Conservation (phyloP, 1,284 basidiomycete species). For the Moesziomyces globuligerus region DNA sequence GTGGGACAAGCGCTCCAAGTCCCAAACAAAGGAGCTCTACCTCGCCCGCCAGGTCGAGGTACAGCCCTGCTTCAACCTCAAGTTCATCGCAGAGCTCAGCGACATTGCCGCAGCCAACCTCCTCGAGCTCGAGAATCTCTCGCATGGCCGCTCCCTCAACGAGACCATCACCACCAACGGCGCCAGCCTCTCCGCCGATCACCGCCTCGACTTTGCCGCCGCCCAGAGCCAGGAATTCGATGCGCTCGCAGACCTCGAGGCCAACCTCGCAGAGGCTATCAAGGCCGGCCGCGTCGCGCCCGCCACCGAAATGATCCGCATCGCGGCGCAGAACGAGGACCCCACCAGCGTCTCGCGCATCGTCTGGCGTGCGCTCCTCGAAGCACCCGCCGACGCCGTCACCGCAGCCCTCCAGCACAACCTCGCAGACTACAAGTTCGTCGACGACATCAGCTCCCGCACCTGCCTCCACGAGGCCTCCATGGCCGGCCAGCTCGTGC, state of each 20-base stretch:
- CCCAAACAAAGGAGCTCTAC: slow-evolving; percentile 94
- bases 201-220: slow-evolving; percentile 63
- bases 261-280: slow-evolving; percentile 55
- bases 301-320: slow-evolving; percentile 55
- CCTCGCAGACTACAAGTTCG: slow-evolving; percentile 82
- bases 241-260: slow-evolving; percentile 61
- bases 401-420: slow-evolving; percentile 52
- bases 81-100: slow-evolving; percentile 94
- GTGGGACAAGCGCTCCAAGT: slow-evolving; percentile 96
- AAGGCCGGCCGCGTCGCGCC: slow-evolving; percentile 50
- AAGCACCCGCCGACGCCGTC: slow-evolving; percentile 52
- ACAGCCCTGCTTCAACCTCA: slow-evolving; percentile 82
- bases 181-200: slow-evolving; percentile 52
- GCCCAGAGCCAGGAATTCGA: slow-evolving; percentile 56
- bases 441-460: slow-evolving; percentile 96
- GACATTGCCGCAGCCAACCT: slow-evolving; percentile 94
- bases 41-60: slow-evolving; percentile 96
- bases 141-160: slow-evolving; percentile 49
- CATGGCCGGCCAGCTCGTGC: slow-evolving; percentile 81
- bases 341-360: slow-evolving; percentile 57
- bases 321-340: slow-evolving; percentile 56
- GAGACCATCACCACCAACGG: slow-evolving; percentile 25
- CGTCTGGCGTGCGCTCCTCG: slow-evolving; percentile 63
- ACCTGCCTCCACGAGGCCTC: slow-evolving; percentile 94
- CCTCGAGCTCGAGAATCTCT: slow-evolving; percentile 83